Evolutionary conservation across 2,329 filamentous ascomycete species (phyloP), one percentile per base, ranked within the genome.

Genomic region (Trichoderma polysporum): DNA sequence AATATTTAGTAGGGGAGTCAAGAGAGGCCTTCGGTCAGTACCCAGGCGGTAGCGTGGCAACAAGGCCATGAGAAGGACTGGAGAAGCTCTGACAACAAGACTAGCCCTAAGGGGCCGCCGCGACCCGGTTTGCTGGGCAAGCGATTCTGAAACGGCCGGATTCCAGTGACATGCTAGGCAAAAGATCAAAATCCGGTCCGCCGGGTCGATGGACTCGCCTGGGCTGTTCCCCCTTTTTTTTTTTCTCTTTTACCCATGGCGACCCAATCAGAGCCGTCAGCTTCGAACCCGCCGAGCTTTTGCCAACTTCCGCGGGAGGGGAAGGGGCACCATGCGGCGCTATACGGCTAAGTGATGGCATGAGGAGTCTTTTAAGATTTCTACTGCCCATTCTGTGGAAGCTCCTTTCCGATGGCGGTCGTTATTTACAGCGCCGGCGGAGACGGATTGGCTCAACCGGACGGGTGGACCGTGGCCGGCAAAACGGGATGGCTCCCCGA

Each of bases 171-270:
- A 60, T 66, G 62, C 66, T 66, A 56, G 53, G 59, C 63, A 66
- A 66, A 54, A 69, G 68, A 66, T 69, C 67, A 70, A 50, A n/a
- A 57, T 59, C 70, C 66, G 69, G 47, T 63, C 66, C 67, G 61
- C 64, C 66, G 70, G 70, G 65, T 68, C 67, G 54, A 64, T 56
- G 45, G 49, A 47, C 56, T 47, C 37, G 50, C 49, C 62, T 57
- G 45, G 56, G 56, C 41, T 50, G 59, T 27, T 35, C 68, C 56
- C 56, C 49, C 35, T 58, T 59, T 66, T 35, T 25, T 47, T 39
- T 35, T 50, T 49, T 31, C 19, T 50, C 50, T 31, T 27, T 39
- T 62, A 52, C 33, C 58, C 45, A 10, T 50, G 58, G 31, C 19
- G 13, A 29, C 19, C 58, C 60, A 64, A 64, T 64, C 50, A 56